Evolutionary conservation across 2,329 filamentous ascomycete species (phyloP), one percentile per base, ranked within the genome.

Genomic region (Periglandula ipomoeae): DNA sequence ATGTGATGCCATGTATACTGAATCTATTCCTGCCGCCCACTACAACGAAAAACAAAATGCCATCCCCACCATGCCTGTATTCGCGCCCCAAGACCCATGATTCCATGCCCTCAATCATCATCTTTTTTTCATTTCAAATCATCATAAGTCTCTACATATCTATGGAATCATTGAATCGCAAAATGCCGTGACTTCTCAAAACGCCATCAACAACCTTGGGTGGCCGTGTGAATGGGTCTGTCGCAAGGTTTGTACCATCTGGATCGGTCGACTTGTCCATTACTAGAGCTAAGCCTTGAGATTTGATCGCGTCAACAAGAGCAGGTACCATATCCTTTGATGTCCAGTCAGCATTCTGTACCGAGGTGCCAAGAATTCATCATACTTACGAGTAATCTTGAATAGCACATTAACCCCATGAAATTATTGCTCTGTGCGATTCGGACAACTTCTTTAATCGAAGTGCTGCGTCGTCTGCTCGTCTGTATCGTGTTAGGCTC

Each of bases 361-460:
- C 8, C 15, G 10, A 3, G 19, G 19, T 15, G 17, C 13, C 37
- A n/a, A 24, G 4, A 15, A 39, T 24, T 13, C 19, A 15, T 15
- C 37, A 45, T 27, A 76, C 84, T 61, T 75, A 94, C 89, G 72
- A 98, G 68, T 54, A 98, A 74, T 56, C 85, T 80, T 27, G 88
- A 91, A 57, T 84, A 89, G 69, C 90, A 96, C 52, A 97, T 87
- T 60, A 98, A 66, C 3, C 93, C 93, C 93, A 98, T 98, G 56
- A 98, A 88, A 64, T 98, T 98, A 65, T 98, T 98, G 63, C 84
- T 87, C 66, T 94, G 87, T 20, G 91, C 90, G 61, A 95, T 89
- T 54, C 90, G 80, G 13, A 96, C 93, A 4, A 88, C 88, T 65
- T 98, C 91, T 70, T 97, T 98, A 56, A 97, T 88, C 5, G 89